These are phyloP conservation scores for Tylopilus plumbeoviolaceoides DNA, from an alignment of 768 basidiomycete species.

Conservation along the genomic window DNA sequence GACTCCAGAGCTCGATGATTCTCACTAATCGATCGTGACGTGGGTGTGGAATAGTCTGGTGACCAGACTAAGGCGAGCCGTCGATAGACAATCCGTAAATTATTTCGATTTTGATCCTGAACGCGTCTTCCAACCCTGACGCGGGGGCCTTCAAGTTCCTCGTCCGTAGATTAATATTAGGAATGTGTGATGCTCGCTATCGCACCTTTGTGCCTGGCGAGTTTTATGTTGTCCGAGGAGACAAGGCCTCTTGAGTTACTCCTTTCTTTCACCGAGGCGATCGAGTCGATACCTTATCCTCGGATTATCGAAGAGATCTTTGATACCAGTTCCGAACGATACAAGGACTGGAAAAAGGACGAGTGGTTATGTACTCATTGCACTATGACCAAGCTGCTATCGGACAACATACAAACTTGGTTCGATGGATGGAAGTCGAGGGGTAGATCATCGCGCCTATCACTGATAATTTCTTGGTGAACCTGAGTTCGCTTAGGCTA, in stretches of 20 bases:
- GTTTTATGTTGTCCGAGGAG: conserved; percentile 3
- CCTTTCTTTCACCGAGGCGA: conserved; percentile 1
- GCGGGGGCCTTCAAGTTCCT: too few species aligned
- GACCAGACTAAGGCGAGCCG: too few species aligned
- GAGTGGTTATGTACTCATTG: conserved; percentile 33
- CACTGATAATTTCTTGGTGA: not conserved
- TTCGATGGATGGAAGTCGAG: conserved; percentile 1
- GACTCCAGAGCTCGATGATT: not conserved
- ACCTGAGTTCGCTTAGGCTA: not conserved
- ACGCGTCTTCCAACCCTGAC: too few species aligned
- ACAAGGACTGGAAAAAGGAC: conserved; percentile 26
- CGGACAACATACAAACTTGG: conserved; percentile 10
- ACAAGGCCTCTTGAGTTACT: conserved; percentile 5
- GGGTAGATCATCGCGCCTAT: not conserved
- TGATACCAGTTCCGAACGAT: conserved; percentile 11
- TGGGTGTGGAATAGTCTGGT: too few species aligned
- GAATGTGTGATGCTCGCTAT: conserved; percentile 10
- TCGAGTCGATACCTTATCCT: conserved; percentile 7
- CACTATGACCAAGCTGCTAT: conserved; percentile 22
- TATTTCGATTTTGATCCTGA: too few species aligned
- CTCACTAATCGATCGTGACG: too few species aligned
- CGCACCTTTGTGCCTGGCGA: not conserved
- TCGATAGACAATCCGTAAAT: too few species aligned
- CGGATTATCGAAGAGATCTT: conserved; percentile 15
- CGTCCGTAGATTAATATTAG: conserved; percentile 21